These are phyloP conservation scores for Aureobasidium lini DNA, from an alignment of 2,329 filamentous ascomycete species.

Conservation along the genomic window DNA sequence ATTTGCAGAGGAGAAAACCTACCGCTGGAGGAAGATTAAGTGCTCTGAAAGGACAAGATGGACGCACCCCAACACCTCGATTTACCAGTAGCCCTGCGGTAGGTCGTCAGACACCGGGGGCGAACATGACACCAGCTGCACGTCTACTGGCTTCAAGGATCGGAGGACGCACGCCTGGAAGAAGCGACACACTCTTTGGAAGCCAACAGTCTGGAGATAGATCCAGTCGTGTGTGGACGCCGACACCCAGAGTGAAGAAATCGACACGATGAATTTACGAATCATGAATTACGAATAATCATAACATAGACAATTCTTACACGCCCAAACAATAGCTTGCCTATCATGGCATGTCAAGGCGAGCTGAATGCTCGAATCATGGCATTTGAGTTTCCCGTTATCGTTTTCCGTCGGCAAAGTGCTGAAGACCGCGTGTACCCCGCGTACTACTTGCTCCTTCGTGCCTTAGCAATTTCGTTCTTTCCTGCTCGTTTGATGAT, in stretches of 20 bases:
- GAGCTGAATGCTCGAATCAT: neutral
- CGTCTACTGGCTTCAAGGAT: constrained; percentile 60
- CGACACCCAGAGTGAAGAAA: constrained; percentile 14
- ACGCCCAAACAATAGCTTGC: neutral
- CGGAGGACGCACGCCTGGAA: constrained; percentile 30
- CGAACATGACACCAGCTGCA: constrained; percentile 62
- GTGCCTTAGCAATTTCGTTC: no score
- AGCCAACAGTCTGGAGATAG: constrained; percentile 18
- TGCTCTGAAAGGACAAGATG: constrained; percentile 27
- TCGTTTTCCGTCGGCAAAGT: constrained; percentile 7
- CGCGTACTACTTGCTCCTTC: neutral
- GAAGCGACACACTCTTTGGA: constrained; percentile 25
- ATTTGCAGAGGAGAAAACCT: constrained; percentile 61
- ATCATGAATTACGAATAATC: neutral
- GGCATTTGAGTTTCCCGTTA: neutral
- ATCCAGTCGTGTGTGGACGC: constrained; percentile 18
- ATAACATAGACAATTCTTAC: neutral
- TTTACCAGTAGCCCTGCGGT: constrained; percentile 53
- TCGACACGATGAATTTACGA: neutral
- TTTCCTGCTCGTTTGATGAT: neutral
- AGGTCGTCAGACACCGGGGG: constrained; percentile 44
- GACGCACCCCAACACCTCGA: constrained; percentile 56
- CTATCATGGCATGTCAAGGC: neutral
- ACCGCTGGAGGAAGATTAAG: constrained; percentile 41
- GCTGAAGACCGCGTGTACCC: neutral